These are phyloP conservation scores for Albophoma yamanashiensis DNA, from an alignment of 2,329 filamentous ascomycete genomes.

Conservation along the genomic window DNA sequence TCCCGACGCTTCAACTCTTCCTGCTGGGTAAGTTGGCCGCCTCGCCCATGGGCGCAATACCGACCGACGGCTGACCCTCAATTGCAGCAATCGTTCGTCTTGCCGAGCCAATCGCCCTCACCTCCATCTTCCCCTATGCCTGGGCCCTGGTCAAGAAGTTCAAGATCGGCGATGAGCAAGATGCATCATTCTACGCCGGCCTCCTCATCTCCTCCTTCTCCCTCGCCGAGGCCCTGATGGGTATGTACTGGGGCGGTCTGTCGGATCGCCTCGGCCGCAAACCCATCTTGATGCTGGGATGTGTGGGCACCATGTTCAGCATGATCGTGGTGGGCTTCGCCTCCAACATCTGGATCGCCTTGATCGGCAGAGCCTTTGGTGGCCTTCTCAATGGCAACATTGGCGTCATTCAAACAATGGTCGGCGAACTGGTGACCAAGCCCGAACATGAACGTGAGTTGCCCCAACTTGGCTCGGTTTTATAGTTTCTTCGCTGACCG, in stretches of 20 bases:
- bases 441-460: conserved; percentile 76
- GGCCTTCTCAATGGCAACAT: conserved; percentile 87
- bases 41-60: not conserved
- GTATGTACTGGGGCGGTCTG: conserved; percentile 78
- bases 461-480: not conserved
- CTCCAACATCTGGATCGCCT: conserved; percentile 72
- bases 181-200: conserved; percentile 83
- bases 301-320: conserved; percentile 70
- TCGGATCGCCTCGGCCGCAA: conserved; percentile 79
- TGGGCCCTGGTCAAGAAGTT: conserved; percentile 75
- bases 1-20: conserved; percentile 74
- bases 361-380: conserved; percentile 65
- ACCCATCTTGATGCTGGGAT: conserved; percentile 73
- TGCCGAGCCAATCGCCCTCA: conserved; percentile 85
- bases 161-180: conserved; percentile 56
- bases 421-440: conserved; percentile 73
- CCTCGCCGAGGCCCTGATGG: conserved; percentile 70
- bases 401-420: conserved; percentile 86
- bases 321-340: conserved; percentile 77
- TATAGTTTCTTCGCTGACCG: conserved; percentile 7
- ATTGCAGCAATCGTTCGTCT: conserved; percentile 74
- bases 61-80: conserved; percentile 8
- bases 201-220: conserved; percentile 80
- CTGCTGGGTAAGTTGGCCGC: conserved; percentile 56
- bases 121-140: conserved; percentile 87